Conservation (phyloP, 73 alveolate species). For the Tetrahymena elliotti region DNA sequence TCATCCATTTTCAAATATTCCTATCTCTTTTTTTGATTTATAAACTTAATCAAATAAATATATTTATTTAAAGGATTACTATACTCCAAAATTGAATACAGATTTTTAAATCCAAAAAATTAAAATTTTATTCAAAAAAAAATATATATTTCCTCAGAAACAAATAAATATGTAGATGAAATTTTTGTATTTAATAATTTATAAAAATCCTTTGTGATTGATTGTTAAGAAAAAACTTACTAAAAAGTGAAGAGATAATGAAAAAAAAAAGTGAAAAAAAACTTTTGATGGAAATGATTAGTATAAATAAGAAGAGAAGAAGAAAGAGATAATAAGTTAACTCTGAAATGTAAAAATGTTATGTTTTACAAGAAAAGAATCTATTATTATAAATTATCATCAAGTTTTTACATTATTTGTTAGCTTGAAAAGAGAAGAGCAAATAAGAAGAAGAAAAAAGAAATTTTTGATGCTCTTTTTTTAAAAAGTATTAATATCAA, state of each 20-base stretch:
- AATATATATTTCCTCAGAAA: too few species aligned
- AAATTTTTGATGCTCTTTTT: not conserved
- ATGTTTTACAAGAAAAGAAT: not conserved
- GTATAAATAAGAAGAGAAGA: not conserved
- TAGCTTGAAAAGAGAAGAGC: not conserved
- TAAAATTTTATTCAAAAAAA: too few species aligned
- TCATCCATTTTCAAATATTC: not conserved
- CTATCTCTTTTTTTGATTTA: not conserved
- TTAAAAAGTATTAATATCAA: not conserved
- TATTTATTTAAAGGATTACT: not conserved
- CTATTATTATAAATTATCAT: not conserved
- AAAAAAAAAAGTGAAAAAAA: not conserved
- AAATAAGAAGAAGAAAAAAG: not conserved
- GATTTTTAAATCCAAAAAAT: not conserved
- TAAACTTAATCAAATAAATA: too few species aligned
- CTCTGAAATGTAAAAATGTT: not conserved
- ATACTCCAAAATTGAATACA: not conserved
- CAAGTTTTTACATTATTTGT: not conserved
- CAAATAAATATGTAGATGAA: too few species aligned
- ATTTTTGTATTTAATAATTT: too few species aligned
- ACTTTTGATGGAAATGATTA: not conserved
- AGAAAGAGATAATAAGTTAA: not conserved
- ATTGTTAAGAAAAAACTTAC: not conserved
- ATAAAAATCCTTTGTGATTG: not conserved
- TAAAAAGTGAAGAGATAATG: not conserved